A percentile compares a stretch with the other conserved stretches of the same genome.
Conservation (phyloP, 2,329 filamentous ascomycete genomes). For the Macrophomina pseudophaseolina region DNA sequence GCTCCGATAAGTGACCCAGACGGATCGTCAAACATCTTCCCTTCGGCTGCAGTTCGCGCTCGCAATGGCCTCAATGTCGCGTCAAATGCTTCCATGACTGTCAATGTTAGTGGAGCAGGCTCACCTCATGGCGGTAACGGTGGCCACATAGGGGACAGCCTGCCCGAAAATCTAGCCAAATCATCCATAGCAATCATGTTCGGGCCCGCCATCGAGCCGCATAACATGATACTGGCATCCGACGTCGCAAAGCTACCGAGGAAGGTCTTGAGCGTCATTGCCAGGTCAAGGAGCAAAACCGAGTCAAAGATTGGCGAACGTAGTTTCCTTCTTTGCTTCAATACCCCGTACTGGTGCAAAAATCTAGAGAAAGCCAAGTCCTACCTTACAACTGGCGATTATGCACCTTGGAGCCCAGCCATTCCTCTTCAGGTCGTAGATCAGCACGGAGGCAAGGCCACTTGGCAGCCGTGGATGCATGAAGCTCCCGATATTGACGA, state of each 20-base stretch:
- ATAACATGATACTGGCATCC: not conserved
- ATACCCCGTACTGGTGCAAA: not conserved
- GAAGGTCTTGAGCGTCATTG: not conserved
- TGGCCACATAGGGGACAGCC: not conserved
- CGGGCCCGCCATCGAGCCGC: not conserved
- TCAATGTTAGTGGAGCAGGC: no score
- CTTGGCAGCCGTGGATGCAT: not conserved
- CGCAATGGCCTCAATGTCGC: not conserved
- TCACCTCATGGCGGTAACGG: not conserved
- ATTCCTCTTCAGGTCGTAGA: not conserved
- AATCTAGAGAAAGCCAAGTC: not conserved
- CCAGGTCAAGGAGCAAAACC: not conserved
- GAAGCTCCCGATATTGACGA: not conserved
- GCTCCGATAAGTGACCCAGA: not conserved
- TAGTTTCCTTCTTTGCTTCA: not conserved
- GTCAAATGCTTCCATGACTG: not conserved
- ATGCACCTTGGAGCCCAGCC: not conserved
- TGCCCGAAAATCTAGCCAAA: not conserved
- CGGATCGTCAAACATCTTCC: not conserved
- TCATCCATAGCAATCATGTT: not conserved
- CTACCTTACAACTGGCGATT: not conserved
- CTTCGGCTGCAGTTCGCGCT: not conserved
- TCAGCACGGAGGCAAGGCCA: not conserved
- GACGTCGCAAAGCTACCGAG: not conserved
- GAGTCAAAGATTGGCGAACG: not conserved